Evolutionary conservation across 2,329 filamentous ascomycete species (phyloP), one percentile per base, ranked within the genome.

Genomic region (Anisogramma anomala): DNA sequence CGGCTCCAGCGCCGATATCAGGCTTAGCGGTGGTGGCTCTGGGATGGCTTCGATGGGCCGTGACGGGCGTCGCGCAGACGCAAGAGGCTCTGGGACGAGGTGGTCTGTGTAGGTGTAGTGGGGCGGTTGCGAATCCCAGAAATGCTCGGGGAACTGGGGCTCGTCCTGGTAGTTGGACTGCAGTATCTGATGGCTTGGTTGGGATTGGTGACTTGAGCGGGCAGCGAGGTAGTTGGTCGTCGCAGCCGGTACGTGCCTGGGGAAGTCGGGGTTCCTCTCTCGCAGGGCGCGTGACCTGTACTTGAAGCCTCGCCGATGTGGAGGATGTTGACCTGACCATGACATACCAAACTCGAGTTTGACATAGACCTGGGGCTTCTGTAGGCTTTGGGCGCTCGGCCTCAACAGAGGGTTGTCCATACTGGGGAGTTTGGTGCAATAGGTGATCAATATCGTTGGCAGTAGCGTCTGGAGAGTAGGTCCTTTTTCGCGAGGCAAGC

Each of bases 281-380:
- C 66, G 65, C 39, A 67, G 52, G 41, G 58, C 62, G 42, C 63
- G 62, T 14, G 69, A 72, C 48, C 61, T 64, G 48, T 68, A 72
- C 33, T 66, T 66, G 45, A 69, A 46, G 20, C 64, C 62, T 45
- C 67, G 67, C 38, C 56, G 63, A 43, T 62, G 66, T 10, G 64
- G 59, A 10, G 62, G 45, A 41, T 66, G 60, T 28, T 61, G 62
- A n/a, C 60, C 59, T 19, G 62, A 61, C 62, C 66, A 71, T 1
- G 69, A 70, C 18, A 74, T 55, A 22, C 70, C 68, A 44, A 72
- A 69, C 50, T 71, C 69, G 44, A 74, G 55, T 41, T 69, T 65
- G 8, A 73, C 55, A 43, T 70, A 72, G 40, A 73, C 57, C 43
- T 67, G 65, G 20, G 65, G 66, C 20, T 57, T 58, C 18, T 54